Percentiles rank a stretch among this genome's conserved stretches.
These are phyloP conservation scores for Citrus cavaleriei DNA, from an alignment of 345 rosid genomes.

Conservation along the genomic window DNA sequence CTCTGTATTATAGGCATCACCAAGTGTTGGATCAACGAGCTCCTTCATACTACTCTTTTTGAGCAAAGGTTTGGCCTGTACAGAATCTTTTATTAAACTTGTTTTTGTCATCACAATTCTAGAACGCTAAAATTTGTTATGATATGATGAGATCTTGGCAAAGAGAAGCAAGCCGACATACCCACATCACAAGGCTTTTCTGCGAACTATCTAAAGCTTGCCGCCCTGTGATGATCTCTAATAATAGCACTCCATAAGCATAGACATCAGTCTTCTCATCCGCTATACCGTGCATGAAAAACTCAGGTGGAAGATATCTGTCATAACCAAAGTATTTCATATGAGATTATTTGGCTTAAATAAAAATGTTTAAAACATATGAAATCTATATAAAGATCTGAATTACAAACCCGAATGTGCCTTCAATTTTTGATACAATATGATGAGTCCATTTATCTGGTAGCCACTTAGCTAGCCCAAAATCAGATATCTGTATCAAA, in stretches of 20 bases:
- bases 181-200: constrained; percentile 92
- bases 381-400: neutral
- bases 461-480: constrained; percentile 94
- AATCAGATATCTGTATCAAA: constrained; percentile 75
- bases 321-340: neutral
- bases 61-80: constrained; percentile 76
- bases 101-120: neutral
- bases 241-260: constrained; percentile 78
- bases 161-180: constrained; percentile 37
- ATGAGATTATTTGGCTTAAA: too few relatives aligned
- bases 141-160: constrained; percentile 7
- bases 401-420: constrained; percentile 84
- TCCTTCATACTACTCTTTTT: constrained; percentile 38
- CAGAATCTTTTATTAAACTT: neutral
- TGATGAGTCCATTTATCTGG: constrained; percentile 97
- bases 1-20: constrained; percentile 36
- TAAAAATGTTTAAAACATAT: neutral
- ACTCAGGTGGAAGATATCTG: constrained; percentile 94
- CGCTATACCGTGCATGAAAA: constrained; percentile 88
- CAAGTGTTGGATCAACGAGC: constrained; percentile 68
- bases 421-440: constrained; percentile 78
- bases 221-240: constrained; percentile 84
- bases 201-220: constrained; percentile 83
- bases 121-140: neutral
- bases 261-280: constrained; percentile 93